These are phyloP conservation scores for Russula vinacea DNA, from an alignment of 768 basidiomycete genomes.

Conservation along the genomic window DNA sequence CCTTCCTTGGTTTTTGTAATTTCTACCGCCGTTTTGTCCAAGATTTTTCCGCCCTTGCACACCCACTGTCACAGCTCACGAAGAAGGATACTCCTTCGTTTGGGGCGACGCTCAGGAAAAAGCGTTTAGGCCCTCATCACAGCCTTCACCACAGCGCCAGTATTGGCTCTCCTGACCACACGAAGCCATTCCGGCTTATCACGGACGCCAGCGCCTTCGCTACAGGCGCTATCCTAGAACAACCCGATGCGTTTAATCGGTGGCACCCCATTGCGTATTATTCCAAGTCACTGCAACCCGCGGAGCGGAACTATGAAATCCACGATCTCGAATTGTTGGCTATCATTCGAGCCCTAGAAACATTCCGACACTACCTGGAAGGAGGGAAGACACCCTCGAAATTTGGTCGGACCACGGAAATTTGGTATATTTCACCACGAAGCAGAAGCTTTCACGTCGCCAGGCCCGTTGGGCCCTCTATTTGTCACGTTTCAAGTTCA, in stretches of 20 bases:
- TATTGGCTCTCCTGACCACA: background rate
- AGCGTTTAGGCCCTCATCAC: background rate
- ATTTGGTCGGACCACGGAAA: background rate
- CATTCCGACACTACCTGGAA: background rate
- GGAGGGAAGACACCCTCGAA: no score
- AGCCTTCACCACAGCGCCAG: background rate
- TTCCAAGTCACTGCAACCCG: background rate
- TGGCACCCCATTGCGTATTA: background rate
- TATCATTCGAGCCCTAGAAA: fast-evolving
- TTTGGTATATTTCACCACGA: background rate
- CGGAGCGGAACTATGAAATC: background rate
- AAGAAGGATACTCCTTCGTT: background rate
- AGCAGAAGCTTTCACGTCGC: background rate
- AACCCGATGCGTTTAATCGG: background rate
- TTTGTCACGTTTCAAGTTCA: no score
- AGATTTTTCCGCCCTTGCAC: background rate
- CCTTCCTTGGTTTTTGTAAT: background rate
- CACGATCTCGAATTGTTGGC: background rate
- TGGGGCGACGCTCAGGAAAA: fast-evolving
- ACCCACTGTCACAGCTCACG: fast-evolving
- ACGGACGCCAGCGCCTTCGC: background rate
- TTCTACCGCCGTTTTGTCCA: background rate
- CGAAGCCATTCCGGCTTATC: fast-evolving
- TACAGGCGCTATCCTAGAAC: background rate
- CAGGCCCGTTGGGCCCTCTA: background rate